Evolutionary conservation across 179 eudicot genomes (phyloP), one percentile per base, ranked within the genome.

Genomic region (Gypsophila paniculata): DNA sequence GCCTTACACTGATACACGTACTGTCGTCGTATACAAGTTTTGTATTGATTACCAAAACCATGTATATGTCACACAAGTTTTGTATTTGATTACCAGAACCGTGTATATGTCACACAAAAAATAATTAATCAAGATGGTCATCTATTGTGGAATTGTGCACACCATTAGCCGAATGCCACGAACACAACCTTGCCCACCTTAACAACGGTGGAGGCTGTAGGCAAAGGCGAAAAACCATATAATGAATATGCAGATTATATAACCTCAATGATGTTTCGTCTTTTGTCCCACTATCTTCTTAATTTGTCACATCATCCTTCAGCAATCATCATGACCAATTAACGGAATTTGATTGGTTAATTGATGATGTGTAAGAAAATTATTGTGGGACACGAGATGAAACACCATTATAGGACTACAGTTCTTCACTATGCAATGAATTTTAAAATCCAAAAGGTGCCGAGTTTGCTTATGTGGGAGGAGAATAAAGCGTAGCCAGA

Each of bases 401-500:
- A 39, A 39, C 10, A 39, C 44, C 44, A 39, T 39, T 39, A 6
- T 39, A 8, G 8, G 44, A 46, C 52, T 8, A 13, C 52, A 11
- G 52, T 10, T 46, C 52, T 46, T 46, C 52, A 46, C 52, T 46
- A 10, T 11, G 12, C 15, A 1, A 19, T 64, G 68, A 18, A 64
- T 64, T 19, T 10, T 5, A 65, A 19, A 11, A 19, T 38, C 49
- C 8, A 1, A 42, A 36, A 59, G 57, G 53, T 5, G 14, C 22
- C 51, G 61, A 61, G 21, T 42, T 23, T 61, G 23, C 36, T 78
- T 63, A 71, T 19, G 70, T 44, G 11, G 75, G 81, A 51, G 98
- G 96, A 55, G 89, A 58, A 79, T 85, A 93, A 36, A 93, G 74
- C 71, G 96, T 89, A 61, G 91, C 98, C 76, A 93, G 69, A 62